Conservation (phyloP, 2,329 filamentous ascomycete species). For the Colletotrichum sansevieriae region DNA sequence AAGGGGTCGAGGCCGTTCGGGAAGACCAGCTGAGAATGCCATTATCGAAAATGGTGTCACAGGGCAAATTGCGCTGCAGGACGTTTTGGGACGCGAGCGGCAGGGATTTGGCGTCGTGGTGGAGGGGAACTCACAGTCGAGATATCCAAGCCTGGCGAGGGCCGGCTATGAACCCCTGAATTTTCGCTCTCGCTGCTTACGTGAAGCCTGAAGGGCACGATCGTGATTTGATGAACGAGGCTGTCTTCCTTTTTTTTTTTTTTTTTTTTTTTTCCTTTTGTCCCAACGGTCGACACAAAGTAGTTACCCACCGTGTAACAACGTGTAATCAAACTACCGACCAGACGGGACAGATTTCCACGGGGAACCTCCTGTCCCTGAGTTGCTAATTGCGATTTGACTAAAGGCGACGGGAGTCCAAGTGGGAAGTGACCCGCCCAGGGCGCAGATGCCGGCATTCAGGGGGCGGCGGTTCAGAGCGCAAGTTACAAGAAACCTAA, state of each 20-base stretch:
- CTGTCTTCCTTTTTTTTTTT: constrained; percentile 4
- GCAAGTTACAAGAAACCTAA: constrained; percentile 34
- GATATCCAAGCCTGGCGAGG: constrained; percentile 14
- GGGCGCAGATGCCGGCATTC: constrained; percentile 38
- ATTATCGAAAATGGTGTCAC: constrained; percentile 32
- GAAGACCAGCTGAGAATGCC: constrained; percentile 11
- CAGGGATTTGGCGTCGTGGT: not conserved
- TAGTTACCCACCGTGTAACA: constrained; percentile 9
- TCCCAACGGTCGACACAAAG: not conserved
- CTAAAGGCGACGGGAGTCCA: constrained; percentile 17
- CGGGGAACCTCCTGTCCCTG: constrained; percentile 13
- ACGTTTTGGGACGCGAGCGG: not conserved
- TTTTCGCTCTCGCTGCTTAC: not conserved
- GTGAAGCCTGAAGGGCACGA: no score
- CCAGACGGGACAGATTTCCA: constrained; percentile 18
- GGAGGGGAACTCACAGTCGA: not conserved
- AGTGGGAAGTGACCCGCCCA: constrained; percentile 39
- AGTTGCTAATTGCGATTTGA: constrained; percentile 17
- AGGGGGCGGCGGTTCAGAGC: constrained; percentile 33
- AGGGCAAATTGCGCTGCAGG: constrained; percentile 26
- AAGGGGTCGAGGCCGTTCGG: constrained; percentile 9
- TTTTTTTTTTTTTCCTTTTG: not conserved
- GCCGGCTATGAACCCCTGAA: constrained; percentile 1
- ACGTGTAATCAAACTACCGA: constrained; percentile 38
- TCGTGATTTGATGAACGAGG: constrained; percentile 2